A percentile compares a stretch with the other conserved stretches of the same genome.
phyloP scores from a whole-genome alignment of 2,329 filamentous ascomycete genomes.

The Coniochaeta ligniaria region DNA sequence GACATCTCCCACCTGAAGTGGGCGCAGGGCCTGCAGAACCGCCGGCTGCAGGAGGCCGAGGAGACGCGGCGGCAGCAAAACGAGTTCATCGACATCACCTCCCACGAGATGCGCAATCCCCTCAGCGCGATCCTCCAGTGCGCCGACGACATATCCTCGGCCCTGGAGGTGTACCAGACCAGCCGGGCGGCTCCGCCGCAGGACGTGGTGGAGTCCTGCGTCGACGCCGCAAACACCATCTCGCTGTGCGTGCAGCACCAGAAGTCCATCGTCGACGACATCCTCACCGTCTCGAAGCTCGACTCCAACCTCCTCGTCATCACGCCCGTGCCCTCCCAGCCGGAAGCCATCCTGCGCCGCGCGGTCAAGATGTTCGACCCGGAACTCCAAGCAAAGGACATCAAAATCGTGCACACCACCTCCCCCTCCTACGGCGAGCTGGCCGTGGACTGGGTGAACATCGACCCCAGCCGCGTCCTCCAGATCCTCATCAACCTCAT shows the following conservation, averaged over 20 bases:
- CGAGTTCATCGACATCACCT: conserved; percentile 46
- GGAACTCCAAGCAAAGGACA: conserved; percentile 47
- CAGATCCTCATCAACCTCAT: conserved; percentile 54
- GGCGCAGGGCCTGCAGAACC: conserved; percentile 29
- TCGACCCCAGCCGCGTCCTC: conserved; percentile 50
- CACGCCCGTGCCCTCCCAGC: conserved; percentile 45
- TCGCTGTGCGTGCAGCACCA: conserved; percentile 50
- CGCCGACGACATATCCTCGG: conserved; percentile 41
- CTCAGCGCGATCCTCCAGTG: conserved; percentile 49
- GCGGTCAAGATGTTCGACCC: conserved; percentile 53
- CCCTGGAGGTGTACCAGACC: conserved; percentile 11
- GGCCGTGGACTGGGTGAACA: conserved; percentile 45
- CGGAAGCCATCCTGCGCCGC: conserved; percentile 41
- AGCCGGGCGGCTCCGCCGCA: conserved; percentile 14
- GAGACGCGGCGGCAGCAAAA: conserved; percentile 42
- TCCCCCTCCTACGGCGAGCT: conserved; percentile 38
- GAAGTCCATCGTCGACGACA: conserved; percentile 42
- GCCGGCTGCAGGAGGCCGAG: conserved; percentile 26
- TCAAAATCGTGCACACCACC: conserved; percentile 41
- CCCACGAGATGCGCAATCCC: conserved; percentile 47
- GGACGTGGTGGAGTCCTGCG: conserved; percentile 35
- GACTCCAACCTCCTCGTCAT: conserved; percentile 49
- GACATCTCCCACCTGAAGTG: conserved; percentile 37
- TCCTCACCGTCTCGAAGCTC: conserved; percentile 42
- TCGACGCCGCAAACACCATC: conserved; percentile 51